These are phyloP conservation scores for Coniochaeta pulveracea DNA, from an alignment of 2,329 filamentous ascomycete genomes.

Conservation along the genomic window DNA sequence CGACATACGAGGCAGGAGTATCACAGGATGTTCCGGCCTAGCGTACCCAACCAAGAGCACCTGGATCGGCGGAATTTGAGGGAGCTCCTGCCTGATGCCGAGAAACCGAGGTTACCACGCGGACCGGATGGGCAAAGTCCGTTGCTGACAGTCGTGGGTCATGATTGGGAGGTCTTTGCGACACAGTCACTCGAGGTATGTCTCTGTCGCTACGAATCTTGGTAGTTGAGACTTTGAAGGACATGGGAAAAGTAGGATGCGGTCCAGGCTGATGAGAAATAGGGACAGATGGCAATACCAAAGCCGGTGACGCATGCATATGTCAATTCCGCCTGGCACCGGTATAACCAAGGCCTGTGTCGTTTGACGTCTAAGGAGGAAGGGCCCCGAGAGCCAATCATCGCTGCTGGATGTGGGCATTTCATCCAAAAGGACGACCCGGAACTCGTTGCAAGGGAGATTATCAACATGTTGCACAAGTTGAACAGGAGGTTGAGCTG, in stretches of 20 bases:
- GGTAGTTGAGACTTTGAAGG: neutral
- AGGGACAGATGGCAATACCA: conserved; percentile 18
- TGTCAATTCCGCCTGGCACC: conserved; percentile 39
- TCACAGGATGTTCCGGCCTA: conserved; percentile 32
- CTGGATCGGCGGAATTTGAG: conserved; percentile 33
- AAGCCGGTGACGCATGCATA: conserved; percentile 32
- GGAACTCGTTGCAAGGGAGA: conserved; percentile 23
- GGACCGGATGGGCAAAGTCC: conserved; percentile 21
- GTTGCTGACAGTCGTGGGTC: conserved; percentile 37
- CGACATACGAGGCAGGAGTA: conserved; percentile 23
- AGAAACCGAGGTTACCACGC: conserved; percentile 26
- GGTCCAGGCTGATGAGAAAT: conserved; percentile 1
- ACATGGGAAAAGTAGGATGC: neutral
- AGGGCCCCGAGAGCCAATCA: conserved; percentile 12
- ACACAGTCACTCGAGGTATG: conserved; percentile 24
- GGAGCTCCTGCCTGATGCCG: conserved; percentile 28
- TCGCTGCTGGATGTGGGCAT: conserved; percentile 37
- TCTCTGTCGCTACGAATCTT: too few relatives aligned
- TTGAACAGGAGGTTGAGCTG: too few relatives aligned
- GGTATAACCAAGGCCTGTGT: conserved; percentile 39
- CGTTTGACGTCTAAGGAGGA: conserved; percentile 25
- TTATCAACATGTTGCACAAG: conserved; percentile 7
- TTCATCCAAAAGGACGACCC: conserved; percentile 45
- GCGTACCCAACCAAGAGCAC: conserved; percentile 35
- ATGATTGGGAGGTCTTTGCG: conserved; percentile 40